Percentiles rank a stretch among this genome's conserved stretches.
phyloP scores from a whole-genome alignment of 2,329 filamentous ascomycete genomes.

The Ceratocystis variospora region DNA sequence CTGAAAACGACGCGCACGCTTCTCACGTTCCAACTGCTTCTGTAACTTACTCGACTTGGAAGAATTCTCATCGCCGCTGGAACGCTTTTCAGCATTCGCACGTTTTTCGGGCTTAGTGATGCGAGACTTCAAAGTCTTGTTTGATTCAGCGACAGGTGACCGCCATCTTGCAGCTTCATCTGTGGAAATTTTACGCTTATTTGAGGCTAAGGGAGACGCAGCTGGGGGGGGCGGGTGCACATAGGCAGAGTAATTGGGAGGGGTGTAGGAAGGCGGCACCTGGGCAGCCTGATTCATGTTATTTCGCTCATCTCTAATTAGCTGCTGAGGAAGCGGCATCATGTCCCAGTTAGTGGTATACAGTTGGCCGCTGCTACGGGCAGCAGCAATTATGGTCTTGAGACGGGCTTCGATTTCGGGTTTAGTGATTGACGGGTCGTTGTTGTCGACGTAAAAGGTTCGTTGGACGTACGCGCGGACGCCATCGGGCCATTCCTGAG shows the following conservation, averaged over 20 bases:
- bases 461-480: conserved; percentile 81
- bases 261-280: conserved; percentile 18
- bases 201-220: conserved; percentile 22
- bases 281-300: conserved; percentile 8
- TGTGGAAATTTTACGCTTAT: conserved; percentile 34
- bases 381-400: conserved; percentile 70
- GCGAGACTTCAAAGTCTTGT: conserved; percentile 20
- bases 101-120: conserved; percentile 30
- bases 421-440: conserved; percentile 46
- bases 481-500: conserved; percentile 64
- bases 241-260: conserved; percentile 22
- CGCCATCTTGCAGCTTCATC: conserved; percentile 47
- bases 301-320: conserved; percentile 59
- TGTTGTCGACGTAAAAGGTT: conserved; percentile 65
- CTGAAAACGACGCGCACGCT: conserved; percentile 78
- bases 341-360: conserved; percentile 67
- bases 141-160: conserved; percentile 9
- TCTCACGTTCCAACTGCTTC: conserved; percentile 69
- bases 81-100: conserved; percentile 27
- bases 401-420: conserved; percentile 71
- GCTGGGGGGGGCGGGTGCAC: conserved; percentile 16
- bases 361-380: conserved; percentile 60
- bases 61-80: conserved; percentile 33
- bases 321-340: conserved; percentile 70
- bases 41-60: conserved; percentile 71